Conservation (phyloP, 2,329 filamentous ascomycete species). For the Aspergillus sp. region DNA sequence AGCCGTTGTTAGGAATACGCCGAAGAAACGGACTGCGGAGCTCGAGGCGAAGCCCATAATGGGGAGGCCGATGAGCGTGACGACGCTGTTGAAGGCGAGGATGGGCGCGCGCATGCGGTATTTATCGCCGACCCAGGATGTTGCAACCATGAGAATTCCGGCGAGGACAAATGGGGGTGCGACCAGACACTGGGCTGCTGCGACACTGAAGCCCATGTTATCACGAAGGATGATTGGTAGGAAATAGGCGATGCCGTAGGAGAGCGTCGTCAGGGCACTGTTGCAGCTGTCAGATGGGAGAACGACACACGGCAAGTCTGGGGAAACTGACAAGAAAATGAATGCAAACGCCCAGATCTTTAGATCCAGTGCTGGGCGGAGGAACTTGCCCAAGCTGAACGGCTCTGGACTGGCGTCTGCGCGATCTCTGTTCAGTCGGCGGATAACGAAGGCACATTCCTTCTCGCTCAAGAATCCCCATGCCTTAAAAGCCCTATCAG, state of each 20-base stretch:
- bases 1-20: constrained; percentile 71
- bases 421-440: constrained; percentile 54
- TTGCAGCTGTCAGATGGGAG: not conserved
- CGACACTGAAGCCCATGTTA: constrained; percentile 64
- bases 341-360: constrained; percentile 57
- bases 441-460: constrained; percentile 52
- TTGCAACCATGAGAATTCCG: constrained; percentile 60
- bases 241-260: constrained; percentile 76
- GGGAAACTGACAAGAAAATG: constrained; percentile 54
- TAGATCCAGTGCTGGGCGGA: constrained; percentile 48
- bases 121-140: constrained; percentile 66
- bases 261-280: constrained; percentile 62
- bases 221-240: constrained; percentile 68
- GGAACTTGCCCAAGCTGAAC: constrained; percentile 49
- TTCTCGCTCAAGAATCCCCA: constrained; percentile 34
- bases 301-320: not conserved
- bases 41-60: constrained; percentile 68
- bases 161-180: constrained; percentile 69
- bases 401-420: constrained; percentile 50
- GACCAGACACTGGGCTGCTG: constrained; percentile 66
- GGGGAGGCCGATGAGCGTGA: constrained; percentile 68
- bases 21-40: constrained; percentile 66
- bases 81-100: constrained; percentile 64
- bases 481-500: constrained; percentile 31
- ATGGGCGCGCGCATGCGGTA: constrained; percentile 66